Evolutionary conservation across 2,329 filamentous ascomycete genomes (phyloP).

Genomic region (Trichoderma gracile): DNA sequence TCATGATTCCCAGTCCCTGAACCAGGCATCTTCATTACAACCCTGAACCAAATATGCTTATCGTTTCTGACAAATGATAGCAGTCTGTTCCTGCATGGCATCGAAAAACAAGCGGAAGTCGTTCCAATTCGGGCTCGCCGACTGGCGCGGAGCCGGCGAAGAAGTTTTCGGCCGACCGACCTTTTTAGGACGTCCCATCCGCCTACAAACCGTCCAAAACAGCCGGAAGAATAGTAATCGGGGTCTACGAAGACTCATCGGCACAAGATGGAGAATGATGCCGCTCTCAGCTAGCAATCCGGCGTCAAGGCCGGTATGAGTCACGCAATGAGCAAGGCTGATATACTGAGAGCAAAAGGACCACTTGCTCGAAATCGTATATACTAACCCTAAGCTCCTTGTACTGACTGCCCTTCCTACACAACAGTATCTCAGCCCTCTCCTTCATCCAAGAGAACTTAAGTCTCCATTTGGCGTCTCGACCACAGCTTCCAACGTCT

Average conservation of each 20-base stretch:
- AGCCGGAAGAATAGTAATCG: background rate
- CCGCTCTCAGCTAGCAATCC: slow-evolving; percentile 13
- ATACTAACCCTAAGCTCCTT: no score
- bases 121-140: slow-evolving; percentile 20
- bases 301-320: slow-evolving; percentile 8
- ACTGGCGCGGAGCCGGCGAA: slow-evolving; percentile 1
- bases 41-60: background rate
- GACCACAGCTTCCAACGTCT: background rate
- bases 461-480: background rate
- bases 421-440: background rate
- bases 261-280: background rate
- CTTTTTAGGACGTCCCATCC: background rate
- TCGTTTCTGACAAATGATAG: background rate
- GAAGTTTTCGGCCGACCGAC: slow-evolving; percentile 6
- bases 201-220: background rate
- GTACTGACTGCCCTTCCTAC: background rate
- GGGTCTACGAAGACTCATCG: background rate
- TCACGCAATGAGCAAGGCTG: background rate
- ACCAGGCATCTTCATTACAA: background rate
- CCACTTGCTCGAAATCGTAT: background rate
- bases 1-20: background rate
- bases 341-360: background rate
- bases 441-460: background rate
- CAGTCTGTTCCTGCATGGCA: background rate
- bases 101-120: background rate